Evolutionary conservation across 2,329 filamentous ascomycete species (phyloP), one percentile per base, ranked within the genome.

Genomic region (Teratosphaeria destructans): DNA sequence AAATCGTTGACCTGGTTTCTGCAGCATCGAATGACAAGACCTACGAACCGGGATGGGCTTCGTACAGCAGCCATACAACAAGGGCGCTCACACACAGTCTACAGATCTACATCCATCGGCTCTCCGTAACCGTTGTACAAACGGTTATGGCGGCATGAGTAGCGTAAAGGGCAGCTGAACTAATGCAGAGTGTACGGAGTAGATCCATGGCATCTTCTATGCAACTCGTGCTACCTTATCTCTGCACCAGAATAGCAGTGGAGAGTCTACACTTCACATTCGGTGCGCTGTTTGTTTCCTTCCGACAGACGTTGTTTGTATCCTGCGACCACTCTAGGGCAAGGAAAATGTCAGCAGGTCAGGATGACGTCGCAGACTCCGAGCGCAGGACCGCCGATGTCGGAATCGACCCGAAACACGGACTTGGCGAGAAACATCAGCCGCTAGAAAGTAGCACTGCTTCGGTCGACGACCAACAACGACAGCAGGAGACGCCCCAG

Each of bases 401-500:
- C 43, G 43, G 43, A 49, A n/a, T 4, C 5, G 19, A n/a, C 16
- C 23, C 16, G n/a, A 49, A 49, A 49, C 19, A 5, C 37, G 37
- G 37, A n/a, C 12, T n/a, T 16, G 37, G 16, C 8, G 43, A 19
- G 43, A 49, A 49, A 23, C n/a, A 23, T 19, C 43, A 49, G 19
- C n/a, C n/a, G 16, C 16, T 49, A 10, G n/a, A 49, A 49, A 58
- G 52, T 32, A 59, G 57, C 60, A 27, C 59, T 27, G 14, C 32
- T 32, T 55, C 59, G 14, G 52, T 52, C 12, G 47, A 35, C 49
- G 52, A 59, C 23, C 14, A 12, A 19, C 43, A 49, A 23, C n/a
- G 3, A 23, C 16, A 39, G 37, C 37, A 39, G 19, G 8, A 34
- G 6, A 60, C 47, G 37, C 43, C 59, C n/a, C 54, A 57, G 27